Evolutionary conservation across 2,329 filamentous ascomycete species (phyloP), one percentile per base, ranked within the genome.

Genomic region (Hypoxylon sp.): DNA sequence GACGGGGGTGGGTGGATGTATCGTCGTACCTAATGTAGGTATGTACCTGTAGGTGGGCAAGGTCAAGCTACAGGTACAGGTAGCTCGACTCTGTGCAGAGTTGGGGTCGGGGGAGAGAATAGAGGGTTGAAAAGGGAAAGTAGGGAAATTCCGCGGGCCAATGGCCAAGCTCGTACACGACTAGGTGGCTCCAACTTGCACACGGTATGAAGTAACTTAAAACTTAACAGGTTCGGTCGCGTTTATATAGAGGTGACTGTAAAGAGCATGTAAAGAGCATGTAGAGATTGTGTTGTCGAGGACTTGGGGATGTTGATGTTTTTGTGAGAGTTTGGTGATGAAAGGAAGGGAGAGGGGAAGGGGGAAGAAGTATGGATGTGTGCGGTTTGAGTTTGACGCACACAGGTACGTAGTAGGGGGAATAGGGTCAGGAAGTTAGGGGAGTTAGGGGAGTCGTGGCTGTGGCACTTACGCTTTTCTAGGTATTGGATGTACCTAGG

Each of bases 111-210:
- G 45, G 46, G 48, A 37, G 30, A 29, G 23, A 54, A 53, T 50
- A 64, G 56, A n/a, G n/a, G n/a, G n/a, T n/a, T n/a, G n/a, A 61
- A 55, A 62, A 53, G 52, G 54, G 43, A 23, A 54, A 51, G 57
- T 53, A 41, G 39, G 37, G 37, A 45, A 50, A 61, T 59, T 60
- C 32, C 39, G 30, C 52, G 37, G 62, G 52, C 62, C 62, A 65
- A 65, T 65, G 32, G 52, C 47, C 45, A 41, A 27, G 37, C 29
- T 16, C 12, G 27, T 19, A 34, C 29, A 25, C 25, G 30, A 47
- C 37, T 64, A 37, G 55, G 55, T 59, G 37, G 54, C 55, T 64
- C 56, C 56, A 52, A 45, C 43, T 67, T 56, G 55, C 62, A 50
- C 37, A 30, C 27, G 32, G 21, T 41, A 39, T 59, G 52, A 54